Evolutionary conservation across 2,329 filamentous ascomycete species (phyloP), one percentile per base, ranked within the genome.

Genomic region (Tolypocladium paradoxum): DNA sequence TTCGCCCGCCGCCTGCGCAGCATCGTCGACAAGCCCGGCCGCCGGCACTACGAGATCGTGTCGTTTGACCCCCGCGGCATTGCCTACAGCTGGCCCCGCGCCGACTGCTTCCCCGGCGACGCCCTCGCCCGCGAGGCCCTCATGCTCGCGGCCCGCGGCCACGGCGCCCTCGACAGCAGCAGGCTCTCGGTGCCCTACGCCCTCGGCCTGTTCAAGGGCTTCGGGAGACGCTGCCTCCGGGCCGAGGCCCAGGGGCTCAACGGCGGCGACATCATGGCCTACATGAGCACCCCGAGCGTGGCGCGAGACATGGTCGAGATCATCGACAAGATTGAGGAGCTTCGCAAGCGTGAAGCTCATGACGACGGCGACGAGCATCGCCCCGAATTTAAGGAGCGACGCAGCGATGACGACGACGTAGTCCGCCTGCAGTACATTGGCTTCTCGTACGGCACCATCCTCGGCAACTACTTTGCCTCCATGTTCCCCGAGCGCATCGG

Each of bases 11-110:
- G 50, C n/a, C 54, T 74, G 12, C 72, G 67, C 45, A 34, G 51
- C 33, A 53, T 60, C 8, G 47, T 60, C 4, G 65, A 68, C 45
- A 60, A 54, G 12, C 60, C 61, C 4, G 64, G 61, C 22, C 58
- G 54, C 29, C 62, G 61, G 6, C 68, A 72, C 54, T 73, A 73
- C 43, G 71, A 73, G 52, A 64, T 75, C 18, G 56, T 76, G 5
- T 68, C 68, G 7, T 76, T 73, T 56, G 74, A 76, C 56, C 73
- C 74, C 0, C 68, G 74, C 5, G 74, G 73, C 24, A 56, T 75
- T 6, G 65, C 62, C 2, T 58, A 63, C 52, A 70, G 68, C 4
- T 65, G 65, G 7, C 74, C 74, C 0, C 51, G 48, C 12, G 64
- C 68, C 1, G 65, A 73, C 50, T 76, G 73, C 62, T 76, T 66